phyloP scores from a whole-genome alignment of 2,329 filamentous ascomycete genomes.

The Didymellaceae sp. region DNA sequence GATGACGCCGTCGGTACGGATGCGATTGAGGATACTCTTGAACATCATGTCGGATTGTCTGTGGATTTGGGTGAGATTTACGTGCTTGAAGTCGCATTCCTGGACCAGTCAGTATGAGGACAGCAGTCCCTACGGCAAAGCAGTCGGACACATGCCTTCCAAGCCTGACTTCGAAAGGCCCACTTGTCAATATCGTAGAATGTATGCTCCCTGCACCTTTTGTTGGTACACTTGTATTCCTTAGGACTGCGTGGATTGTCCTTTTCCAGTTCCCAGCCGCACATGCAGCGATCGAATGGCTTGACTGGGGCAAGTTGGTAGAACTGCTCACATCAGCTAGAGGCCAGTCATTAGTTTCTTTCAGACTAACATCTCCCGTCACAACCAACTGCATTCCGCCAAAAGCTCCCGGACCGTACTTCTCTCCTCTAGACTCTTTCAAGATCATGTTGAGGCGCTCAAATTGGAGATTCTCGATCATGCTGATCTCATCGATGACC shows the following conservation, averaged over 20 bases:
- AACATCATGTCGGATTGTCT: conserved; percentile 63
- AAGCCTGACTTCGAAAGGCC: conserved; percentile 65
- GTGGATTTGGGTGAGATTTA: conserved; percentile 63
- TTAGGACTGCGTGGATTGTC: conserved; percentile 15
- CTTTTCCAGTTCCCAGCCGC: conserved; percentile 48
- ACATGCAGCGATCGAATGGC: conserved; percentile 62
- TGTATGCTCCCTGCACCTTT: conserved; percentile 36
- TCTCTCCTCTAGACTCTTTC: conserved; percentile 46
- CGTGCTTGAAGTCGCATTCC: conserved; percentile 60
- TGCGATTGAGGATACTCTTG: conserved; percentile 63
- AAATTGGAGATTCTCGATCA: conserved; percentile 65
- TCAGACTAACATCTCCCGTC: conserved; percentile 57
- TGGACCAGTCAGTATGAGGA: conserved; percentile 16
- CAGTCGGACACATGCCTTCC: conserved; percentile 51
- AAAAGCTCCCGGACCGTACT: conserved; percentile 38
- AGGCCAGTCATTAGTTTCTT: background rate
- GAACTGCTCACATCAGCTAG: conserved; percentile 24
- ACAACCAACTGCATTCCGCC: conserved; percentile 63
- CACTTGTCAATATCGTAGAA: conserved; percentile 62
- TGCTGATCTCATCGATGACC: conserved; percentile 71
- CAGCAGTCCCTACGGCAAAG: background rate
- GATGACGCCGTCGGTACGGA: conserved; percentile 52
- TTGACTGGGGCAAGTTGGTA: conserved; percentile 62
- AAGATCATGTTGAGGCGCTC: conserved; percentile 57
- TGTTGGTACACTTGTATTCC: conserved; percentile 29